These are phyloP conservation scores for Globisporangium canariense DNA, from an alignment of 352 stramenopile genomes.

Conservation along the genomic window DNA sequence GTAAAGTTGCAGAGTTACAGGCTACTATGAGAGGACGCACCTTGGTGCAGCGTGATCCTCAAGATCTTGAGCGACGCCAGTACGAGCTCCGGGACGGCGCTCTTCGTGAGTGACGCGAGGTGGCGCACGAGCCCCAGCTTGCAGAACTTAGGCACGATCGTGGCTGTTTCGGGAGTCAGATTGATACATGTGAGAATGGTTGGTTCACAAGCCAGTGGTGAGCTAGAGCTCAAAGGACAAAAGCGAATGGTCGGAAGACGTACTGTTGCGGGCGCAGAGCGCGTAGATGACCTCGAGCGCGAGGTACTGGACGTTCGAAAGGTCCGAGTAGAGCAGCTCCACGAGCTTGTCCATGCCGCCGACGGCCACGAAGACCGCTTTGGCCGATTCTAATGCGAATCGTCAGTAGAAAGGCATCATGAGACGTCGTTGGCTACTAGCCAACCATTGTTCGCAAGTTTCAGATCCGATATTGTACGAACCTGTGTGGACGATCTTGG, in stretches of 20 bases:
- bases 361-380: conserved; percentile 47
- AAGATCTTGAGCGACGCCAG: conserved; percentile 52
- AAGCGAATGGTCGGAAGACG: conserved; percentile 5
- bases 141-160: conserved; percentile 41
- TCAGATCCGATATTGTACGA: too few relatives aligned
- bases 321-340: conserved; percentile 28
- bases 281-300: conserved; percentile 50
- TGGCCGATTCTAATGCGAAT: conserved; percentile 27
- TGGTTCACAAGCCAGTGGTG: too few relatives aligned
- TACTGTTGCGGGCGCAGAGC: conserved; percentile 48
- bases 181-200: not conserved
- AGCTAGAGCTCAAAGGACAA: too few relatives aligned
- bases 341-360: conserved; percentile 52
- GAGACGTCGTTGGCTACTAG: not conserved
- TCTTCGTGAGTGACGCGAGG: conserved; percentile 30
- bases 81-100: conserved; percentile 30
- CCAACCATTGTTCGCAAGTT: not conserved
- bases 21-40: conserved; percentile 17
- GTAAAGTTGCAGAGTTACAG: not conserved
- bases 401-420: not conserved
- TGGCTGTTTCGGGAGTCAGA: conserved; percentile 17
- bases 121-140: conserved; percentile 37
- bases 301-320: conserved; percentile 33
- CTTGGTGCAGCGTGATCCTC: conserved; percentile 40
- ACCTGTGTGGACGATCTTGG: conserved; percentile 37